phyloP scores from a whole-genome alignment of 2,329 filamentous ascomycete species.

The Cadophora malorum region DNA sequence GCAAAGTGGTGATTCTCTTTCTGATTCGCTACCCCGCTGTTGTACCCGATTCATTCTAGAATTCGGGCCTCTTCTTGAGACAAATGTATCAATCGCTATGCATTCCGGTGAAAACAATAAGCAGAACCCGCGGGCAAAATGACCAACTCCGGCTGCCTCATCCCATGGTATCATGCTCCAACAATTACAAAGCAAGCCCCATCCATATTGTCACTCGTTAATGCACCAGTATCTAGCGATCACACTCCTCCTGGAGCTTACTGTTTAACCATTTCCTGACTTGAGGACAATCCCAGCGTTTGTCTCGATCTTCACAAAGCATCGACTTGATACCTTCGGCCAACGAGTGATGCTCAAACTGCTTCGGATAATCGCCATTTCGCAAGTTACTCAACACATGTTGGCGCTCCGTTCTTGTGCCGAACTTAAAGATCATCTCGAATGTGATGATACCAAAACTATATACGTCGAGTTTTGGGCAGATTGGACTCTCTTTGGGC shows the following conservation, averaged over 20 bases:
- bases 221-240: neutral
- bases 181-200: neutral
- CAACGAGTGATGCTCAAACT: constrained; percentile 37
- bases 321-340: constrained; percentile 37
- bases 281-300: constrained; percentile 22
- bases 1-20: constrained; percentile 4
- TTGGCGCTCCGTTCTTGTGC: constrained; percentile 55
- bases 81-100: constrained; percentile 13
- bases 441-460: constrained; percentile 67
- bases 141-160: constrained; percentile 12
- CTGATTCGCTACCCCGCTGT: constrained; percentile 1
- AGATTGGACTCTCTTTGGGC: constrained; percentile 41
- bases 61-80: neutral
- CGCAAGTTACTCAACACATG: constrained; percentile 50
- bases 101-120: constrained; percentile 1
- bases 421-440: constrained; percentile 63
- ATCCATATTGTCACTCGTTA: neutral
- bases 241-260: constrained; percentile 10
- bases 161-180: constrained; percentile 18
- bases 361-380: constrained; percentile 31
- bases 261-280: constrained; percentile 23
- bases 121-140: constrained; percentile 8
- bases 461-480: constrained; percentile 65
- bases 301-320: constrained; percentile 23
- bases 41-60: neutral